A percentile compares a stretch with the other conserved stretches of the same genome.
These are phyloP conservation scores for Aspergillus udagawae DNA, from an alignment of 2,329 filamentous ascomycete species.

Conservation along the genomic window DNA sequence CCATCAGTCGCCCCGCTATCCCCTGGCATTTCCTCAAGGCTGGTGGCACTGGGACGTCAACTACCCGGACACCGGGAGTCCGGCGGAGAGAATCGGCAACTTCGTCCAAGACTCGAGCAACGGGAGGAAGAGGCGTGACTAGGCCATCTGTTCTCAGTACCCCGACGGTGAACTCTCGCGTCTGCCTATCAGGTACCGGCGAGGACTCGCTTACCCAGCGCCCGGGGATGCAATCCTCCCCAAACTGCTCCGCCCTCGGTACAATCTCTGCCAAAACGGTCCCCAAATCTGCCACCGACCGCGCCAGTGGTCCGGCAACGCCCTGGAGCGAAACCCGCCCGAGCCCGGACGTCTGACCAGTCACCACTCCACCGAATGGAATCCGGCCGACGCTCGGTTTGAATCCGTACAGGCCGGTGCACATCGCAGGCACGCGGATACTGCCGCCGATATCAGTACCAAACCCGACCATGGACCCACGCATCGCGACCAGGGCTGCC, in stretches of 20 bases:
- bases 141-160: conserved; percentile 40
- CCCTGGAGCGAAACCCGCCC: conserved; percentile 50
- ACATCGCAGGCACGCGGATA: conserved; percentile 48
- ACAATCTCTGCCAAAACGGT: conserved; percentile 51
- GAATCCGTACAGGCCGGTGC: conserved; percentile 50
- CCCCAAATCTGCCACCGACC: conserved; percentile 37
- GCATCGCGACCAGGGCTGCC: conserved; percentile 56
- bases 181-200: conserved; percentile 13
- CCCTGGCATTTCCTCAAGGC: conserved; percentile 54
- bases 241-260: conserved; percentile 50
- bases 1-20: conserved; percentile 56
- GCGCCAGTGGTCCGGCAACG: conserved; percentile 40
- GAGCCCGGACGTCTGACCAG: conserved; percentile 44
- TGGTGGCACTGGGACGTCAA: conserved; percentile 54
- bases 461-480: conserved; percentile 56
- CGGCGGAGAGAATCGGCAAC: conserved; percentile 30
- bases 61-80: conserved; percentile 48
- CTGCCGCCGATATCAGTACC: conserved; percentile 58
- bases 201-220: conserved; percentile 33
- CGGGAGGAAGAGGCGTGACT: conserved; percentile 37
- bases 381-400: conserved; percentile 48
- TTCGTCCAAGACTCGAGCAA: conserved; percentile 38
- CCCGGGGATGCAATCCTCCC: conserved; percentile 43
- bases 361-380: conserved; percentile 51
- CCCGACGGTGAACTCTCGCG: conserved; percentile 37